phyloP scores from a whole-genome alignment of 331 rosid species.

The Spiraea crenata region DNA sequence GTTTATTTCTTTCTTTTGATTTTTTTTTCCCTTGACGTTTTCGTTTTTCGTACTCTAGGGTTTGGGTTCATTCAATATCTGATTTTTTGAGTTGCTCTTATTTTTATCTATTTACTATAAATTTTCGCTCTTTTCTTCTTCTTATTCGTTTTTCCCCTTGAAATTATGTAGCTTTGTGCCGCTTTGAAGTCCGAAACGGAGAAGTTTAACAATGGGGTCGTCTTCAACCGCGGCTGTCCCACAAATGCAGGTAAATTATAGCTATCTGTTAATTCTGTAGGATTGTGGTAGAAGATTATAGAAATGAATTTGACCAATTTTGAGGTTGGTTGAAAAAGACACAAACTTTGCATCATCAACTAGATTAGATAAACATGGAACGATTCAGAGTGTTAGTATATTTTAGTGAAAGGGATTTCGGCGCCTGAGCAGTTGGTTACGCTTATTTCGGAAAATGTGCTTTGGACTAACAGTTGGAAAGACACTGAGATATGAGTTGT shows the following conservation, averaged over 20 bases:
- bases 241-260: conserved; percentile 44
- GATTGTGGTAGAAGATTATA: neutral
- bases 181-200: conserved; percentile 5
- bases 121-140: neutral
- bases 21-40: neutral
- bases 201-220: conserved; percentile 41
- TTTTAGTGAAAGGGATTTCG: neutral
- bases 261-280: no score
- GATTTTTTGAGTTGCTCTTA: neutral
- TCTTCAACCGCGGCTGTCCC: conserved; percentile 46
- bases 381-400: neutral
- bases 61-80: neutral
- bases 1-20: neutral
- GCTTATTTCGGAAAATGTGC: neutral
- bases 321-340: neutral
- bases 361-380: neutral
- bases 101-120: neutral
- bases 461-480: neutral
- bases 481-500: neutral
- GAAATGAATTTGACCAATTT: neutral
- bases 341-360: neutral
- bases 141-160: neutral
- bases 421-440: neutral
- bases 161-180: neutral
- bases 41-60: neutral